Evolutionary conservation across 768 basidiomycete species (phyloP).

Genomic region (Kwoniella dejecticola): DNA sequence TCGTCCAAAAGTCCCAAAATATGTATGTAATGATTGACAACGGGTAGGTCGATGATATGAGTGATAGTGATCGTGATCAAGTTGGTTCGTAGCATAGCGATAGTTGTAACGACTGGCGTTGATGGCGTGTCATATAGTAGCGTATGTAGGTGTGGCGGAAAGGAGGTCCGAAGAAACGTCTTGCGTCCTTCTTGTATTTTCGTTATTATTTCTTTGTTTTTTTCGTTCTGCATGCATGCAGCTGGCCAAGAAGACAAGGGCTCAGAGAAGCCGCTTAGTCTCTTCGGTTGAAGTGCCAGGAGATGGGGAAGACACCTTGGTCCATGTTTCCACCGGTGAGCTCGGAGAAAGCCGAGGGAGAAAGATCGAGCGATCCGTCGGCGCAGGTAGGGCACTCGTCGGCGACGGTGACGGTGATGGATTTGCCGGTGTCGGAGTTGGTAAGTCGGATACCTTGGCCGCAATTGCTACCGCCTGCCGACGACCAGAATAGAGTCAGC

Average conservation of each 20-base stretch:
- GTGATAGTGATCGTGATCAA: constrained; percentile 12
- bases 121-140: neutral
- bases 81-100: constrained; percentile 10
- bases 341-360: constrained; percentile 38
- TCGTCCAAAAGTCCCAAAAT: constrained; percentile 15
- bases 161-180: neutral
- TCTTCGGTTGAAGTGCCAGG: constrained; percentile 36
- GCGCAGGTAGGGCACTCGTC: constrained; percentile 52
- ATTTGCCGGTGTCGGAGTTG: constrained; percentile 48
- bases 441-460: constrained; percentile 45
- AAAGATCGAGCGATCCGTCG: constrained; percentile 48
- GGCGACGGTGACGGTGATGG: constrained; percentile 37
- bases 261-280: constrained; percentile 15
- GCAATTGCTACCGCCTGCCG: too few relatives aligned
- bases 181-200: neutral
- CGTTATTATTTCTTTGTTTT: neutral
- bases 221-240: too few relatives aligned
- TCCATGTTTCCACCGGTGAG: constrained; percentile 33
- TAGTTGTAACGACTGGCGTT: neutral
- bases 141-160: neutral
- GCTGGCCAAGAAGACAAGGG: neutral
- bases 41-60: neutral
- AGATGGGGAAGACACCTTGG: constrained; percentile 42
- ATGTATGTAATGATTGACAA: constrained; percentile 11
- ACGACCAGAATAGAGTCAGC: too few relatives aligned